These are phyloP conservation scores for Rubus idaeus DNA, from an alignment of 306 rosid genomes.

Conservation along the genomic window DNA sequence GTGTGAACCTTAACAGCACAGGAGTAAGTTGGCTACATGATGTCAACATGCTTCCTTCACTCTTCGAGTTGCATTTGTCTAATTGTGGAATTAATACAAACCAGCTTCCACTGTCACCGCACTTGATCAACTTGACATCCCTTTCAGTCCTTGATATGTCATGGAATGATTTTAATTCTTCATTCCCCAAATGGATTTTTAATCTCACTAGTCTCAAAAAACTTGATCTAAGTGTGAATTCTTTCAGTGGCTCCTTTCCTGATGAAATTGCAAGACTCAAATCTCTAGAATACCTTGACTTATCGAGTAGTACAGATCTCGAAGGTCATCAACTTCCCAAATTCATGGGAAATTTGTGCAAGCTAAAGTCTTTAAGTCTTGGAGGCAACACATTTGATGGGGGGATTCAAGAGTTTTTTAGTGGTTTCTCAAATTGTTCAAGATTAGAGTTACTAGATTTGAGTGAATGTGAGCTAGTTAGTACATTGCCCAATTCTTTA, in stretches of 20 bases:
- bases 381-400: not conserved
- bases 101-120: not conserved
- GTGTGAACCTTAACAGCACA: not conserved
- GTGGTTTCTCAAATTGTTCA: not conserved
- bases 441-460: no score
- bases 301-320: not conserved
- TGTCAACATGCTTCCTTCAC: conserved; percentile 22
- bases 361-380: conserved; percentile 16
- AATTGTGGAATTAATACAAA: not conserved
- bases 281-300: not conserved
- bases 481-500: conserved; percentile 18
- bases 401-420: not conserved
- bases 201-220: not conserved
- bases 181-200: not conserved
- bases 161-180: fast-evolving
- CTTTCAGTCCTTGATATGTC: not conserved
- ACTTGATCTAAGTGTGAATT: not conserved
- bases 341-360: conserved; percentile 15
- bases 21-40: conserved; percentile 11
- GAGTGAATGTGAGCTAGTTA: not conserved
- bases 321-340: not conserved
- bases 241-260: not conserved
- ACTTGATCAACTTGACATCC: not conserved
- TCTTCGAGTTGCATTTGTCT: conserved; percentile 1
- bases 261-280: conserved; percentile 6